Evolutionary conservation across 83 land plant species (phyloP).

Genomic region (Diphasiastrum complanatum): DNA sequence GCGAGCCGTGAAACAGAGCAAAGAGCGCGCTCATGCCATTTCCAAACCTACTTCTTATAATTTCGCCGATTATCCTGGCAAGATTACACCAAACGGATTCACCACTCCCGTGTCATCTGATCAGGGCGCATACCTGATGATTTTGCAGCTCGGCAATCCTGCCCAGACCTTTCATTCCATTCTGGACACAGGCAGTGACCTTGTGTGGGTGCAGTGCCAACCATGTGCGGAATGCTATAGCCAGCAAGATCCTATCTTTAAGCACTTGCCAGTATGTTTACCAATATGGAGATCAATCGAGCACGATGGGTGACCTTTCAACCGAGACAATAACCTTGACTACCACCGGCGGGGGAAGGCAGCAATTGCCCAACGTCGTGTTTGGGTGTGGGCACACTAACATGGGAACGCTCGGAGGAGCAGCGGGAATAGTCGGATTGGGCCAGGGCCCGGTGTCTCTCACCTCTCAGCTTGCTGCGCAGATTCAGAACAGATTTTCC

Average conservation of each 20-base stretch:
- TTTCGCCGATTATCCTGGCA: no score
- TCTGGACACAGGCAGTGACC: conserved; percentile 32
- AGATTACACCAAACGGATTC: no score
- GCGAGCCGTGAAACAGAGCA: no score
- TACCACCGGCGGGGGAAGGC: not conserved
- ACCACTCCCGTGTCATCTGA: no score
- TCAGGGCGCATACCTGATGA: conserved; percentile 23
- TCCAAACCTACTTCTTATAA: no score
- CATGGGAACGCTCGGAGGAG: conserved; percentile 13
- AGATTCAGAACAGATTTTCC: conserved; percentile 34
- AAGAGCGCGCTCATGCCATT: no score
- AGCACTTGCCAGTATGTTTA: conserved; percentile 6
- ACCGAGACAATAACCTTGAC: conserved; percentile 18
- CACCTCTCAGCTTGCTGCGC: conserved; percentile 29
- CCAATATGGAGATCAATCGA: not conserved
- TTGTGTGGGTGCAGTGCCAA: conserved; percentile 30
- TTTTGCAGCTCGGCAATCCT: conserved; percentile 30
- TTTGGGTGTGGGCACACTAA: conserved; percentile 42
- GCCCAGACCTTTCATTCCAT: conserved; percentile 7
- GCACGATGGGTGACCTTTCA: not conserved
- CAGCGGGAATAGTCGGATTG: conserved; percentile 44
- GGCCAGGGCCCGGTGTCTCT: conserved; percentile 46
- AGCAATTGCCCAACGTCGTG: not conserved
- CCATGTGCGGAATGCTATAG: conserved; percentile 20
- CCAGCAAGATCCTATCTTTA: conserved; percentile 8